Evolutionary conservation across 345 rosid genomes (phyloP), one percentile per base, ranked within the genome.

Genomic region (Euclidium syriacum): DNA sequence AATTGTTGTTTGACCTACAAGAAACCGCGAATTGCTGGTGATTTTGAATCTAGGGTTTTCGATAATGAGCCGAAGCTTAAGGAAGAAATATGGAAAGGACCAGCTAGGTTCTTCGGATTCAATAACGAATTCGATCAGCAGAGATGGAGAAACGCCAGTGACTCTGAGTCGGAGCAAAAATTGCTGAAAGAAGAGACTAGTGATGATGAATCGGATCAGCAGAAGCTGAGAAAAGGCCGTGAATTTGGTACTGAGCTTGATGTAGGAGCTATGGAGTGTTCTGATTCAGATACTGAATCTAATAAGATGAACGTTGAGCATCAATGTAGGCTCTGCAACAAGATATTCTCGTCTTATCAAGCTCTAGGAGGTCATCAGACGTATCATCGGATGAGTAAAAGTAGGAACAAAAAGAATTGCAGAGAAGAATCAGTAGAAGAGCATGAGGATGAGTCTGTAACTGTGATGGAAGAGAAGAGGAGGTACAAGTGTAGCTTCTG

Each of bases 311-410:
- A 38, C 22, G 52, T 8, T 56, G 51, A 43, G 52, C 53, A 66
- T 69, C 62, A 48, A 48, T 82, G 95, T 62, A 77, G 51, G 67
- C 44, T 71, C 75, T 87, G 95, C 76, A 69, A 52, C 69, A 82
- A 74, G 69, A 60, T 47, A 17, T 82, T 82, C 72, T 52, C 44
- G 38, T 74, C 81, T 44, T 52, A 77, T 25, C 85, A 77, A 67
- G 83, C 90, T 7, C 81, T 84, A 61, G 90, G 85, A 22, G 88
- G 95, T 46, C 90, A 84, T 67, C 85, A 78, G 62, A 84, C 81
- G 46, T 42, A 62, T 46, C 95, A 87, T 32, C 58, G 85, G 60
- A 33, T 60, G 27, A 58, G 49, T 7, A 78, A 34, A 44, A 56
- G 50, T 47, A 55, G 25, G 62, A 64, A 63, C 40, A 50, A 34